Evolutionary conservation across 1,284 basidiomycete genomes (phyloP), one percentile per base, ranked within the genome.

Genomic region (Marasmius oreades): DNA sequence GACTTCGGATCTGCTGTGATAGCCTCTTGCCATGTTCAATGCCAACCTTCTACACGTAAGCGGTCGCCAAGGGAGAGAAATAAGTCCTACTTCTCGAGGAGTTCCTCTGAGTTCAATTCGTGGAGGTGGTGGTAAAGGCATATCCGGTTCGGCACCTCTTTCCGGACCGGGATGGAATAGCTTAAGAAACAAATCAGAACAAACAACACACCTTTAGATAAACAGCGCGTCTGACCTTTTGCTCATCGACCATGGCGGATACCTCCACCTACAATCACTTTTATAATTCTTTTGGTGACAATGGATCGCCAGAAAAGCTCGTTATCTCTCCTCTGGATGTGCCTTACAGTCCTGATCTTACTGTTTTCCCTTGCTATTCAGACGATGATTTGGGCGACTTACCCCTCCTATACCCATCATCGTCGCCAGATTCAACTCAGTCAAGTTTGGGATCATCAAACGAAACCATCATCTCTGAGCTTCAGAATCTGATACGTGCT

Each of bases 11-110:
- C 34, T 57, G 55, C 6, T 23, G 28, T 2, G 51, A 46, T 4
- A 57, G 43, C n/a, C 45, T 33, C 22, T 34, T 31, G 10, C 55
- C 55, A 53, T 57, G 55, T 34, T 51, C 33, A 16, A 46, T 20
- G 8, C 55, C 55, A 47, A 57, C 52, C 51, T 57, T 18, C 34
- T 50, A 31, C 12, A 4, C 33, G 16, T 50, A 8, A 50, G 47
- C 24, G 5, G 5, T 31, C 8, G 18, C n/a, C 20, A 31, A 33
- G 28, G 31, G 20, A 50, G 24, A 18, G 14, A 18, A 12, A 18
- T 31, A 31, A 3, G 28, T n/a, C 20, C 12, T 50, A 50, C 47
- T 33, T 50, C 26, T 28, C 26, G 47, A 33, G 47, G 47, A 16
- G n/a, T 50, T 33, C 47, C 47, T 33, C 26, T 18, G 28, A 50